Conservation (phyloP, 2,329 filamentous ascomycete species). For the Reticulascus tulasneorum region DNA sequence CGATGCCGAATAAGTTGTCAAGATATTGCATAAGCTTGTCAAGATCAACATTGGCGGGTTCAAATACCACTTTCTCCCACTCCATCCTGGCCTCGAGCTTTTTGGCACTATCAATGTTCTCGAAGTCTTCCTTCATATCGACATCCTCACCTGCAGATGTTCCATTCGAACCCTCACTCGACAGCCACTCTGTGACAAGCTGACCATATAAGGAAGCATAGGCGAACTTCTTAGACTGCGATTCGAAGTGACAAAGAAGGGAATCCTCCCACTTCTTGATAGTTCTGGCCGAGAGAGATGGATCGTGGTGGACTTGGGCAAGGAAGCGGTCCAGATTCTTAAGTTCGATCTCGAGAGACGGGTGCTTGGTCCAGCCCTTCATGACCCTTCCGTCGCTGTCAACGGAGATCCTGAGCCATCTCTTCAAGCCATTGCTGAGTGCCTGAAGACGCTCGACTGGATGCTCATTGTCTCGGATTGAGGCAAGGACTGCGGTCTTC, state of each 20-base stretch:
- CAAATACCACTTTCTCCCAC: slow-evolving; percentile 44
- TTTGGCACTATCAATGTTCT: slow-evolving; percentile 1
- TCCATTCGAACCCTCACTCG: slow-evolving; percentile 19
- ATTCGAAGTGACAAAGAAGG: slow-evolving; percentile 33
- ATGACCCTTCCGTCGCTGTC: slow-evolving; percentile 22
- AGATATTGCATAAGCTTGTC: slow-evolving; percentile 34
- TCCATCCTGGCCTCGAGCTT: slow-evolving; percentile 12
- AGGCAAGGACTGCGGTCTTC: slow-evolving; percentile 24
- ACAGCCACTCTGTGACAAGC: slow-evolving; percentile 45
- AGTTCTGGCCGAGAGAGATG: slow-evolving; percentile 31
- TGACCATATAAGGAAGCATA: slow-evolving; percentile 42
- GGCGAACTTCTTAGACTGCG: slow-evolving; percentile 37
- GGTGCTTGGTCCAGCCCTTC: too few species aligned
- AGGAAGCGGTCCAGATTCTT: slow-evolving; percentile 37
- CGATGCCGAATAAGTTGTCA: slow-evolving; percentile 33
- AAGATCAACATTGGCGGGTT: slow-evolving; percentile 31
- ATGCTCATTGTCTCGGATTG: slow-evolving; percentile 19
- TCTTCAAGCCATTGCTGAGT: slow-evolving; percentile 31
- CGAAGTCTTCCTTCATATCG: not conserved
- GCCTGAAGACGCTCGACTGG: slow-evolving; percentile 25
- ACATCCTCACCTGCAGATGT: slow-evolving; percentile 8
- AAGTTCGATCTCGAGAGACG: slow-evolving; percentile 25
- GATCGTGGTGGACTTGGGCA: slow-evolving; percentile 34
- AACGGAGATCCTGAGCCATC: slow-evolving; percentile 27
- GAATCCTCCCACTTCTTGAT: slow-evolving; percentile 29